Evolutionary conservation across 805 yeast genomes (phyloP).

Genomic region (Candida hispaniensis): DNA sequence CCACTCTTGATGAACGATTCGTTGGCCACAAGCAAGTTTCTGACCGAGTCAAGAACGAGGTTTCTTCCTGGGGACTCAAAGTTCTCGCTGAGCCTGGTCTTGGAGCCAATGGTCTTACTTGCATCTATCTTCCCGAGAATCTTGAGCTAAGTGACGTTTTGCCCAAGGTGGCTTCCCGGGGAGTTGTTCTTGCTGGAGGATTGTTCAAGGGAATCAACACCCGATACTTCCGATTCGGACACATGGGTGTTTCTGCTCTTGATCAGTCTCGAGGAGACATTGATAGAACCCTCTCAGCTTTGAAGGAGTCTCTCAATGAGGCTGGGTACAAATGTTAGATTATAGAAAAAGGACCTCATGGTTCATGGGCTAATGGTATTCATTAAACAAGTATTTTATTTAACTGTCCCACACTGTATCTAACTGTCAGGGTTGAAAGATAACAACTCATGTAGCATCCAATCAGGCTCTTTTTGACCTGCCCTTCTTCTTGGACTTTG

Average conservation of each 20-base stretch:
- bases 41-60: conserved; percentile 48
- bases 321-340: conserved; percentile 14
- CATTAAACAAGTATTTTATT: too few relatives aligned
- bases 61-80: conserved; percentile 52
- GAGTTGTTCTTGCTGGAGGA: conserved; percentile 80
- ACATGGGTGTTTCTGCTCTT: conserved; percentile 79
- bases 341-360: too few relatives aligned
- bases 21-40: conserved; percentile 53
- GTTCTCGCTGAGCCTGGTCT: conserved; percentile 52
- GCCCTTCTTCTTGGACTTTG: conserved; percentile 11
- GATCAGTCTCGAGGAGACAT: conserved; percentile 46
- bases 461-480: too few relatives aligned
- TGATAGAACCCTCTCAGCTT: conserved; percentile 38
- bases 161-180: conserved; percentile 44
- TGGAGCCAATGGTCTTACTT: conserved; percentile 84
- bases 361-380: too few relatives aligned
- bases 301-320: conserved; percentile 31
- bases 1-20: conserved; percentile 48
- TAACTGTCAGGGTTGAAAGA: too few relatives aligned
- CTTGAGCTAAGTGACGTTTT: conserved; percentile 59
- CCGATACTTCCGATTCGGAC: conserved; percentile 88
- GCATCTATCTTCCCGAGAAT: conserved; percentile 70
- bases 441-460: too few relatives aligned
- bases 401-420: too few relatives aligned
- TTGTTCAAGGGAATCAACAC: conserved; percentile 70